Conservation (phyloP, 2,329 filamentous ascomycete species). For the Simplicillium sp. region DNA sequence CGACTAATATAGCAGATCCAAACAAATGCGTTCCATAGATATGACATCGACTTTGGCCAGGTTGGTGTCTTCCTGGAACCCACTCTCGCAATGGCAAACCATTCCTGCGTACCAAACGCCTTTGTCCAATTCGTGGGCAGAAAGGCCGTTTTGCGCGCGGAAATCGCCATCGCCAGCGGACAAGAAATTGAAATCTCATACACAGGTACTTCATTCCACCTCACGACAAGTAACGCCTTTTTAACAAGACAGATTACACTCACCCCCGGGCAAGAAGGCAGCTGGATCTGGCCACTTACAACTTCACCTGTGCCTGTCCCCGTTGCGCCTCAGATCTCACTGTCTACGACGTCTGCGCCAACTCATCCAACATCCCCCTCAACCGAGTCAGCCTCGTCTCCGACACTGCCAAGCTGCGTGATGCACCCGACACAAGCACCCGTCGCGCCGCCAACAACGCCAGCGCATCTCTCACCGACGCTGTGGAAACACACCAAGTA, state of each 20-base stretch:
- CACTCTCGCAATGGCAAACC: constrained; percentile 49
- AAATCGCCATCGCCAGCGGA: constrained; percentile 35
- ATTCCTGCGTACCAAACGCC: constrained; percentile 53
- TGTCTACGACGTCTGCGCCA: constrained; percentile 40
- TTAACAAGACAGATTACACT: constrained; percentile 31
- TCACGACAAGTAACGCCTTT: background rate
- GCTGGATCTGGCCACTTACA: constrained; percentile 35
- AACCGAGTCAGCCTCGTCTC: constrained; percentile 29
- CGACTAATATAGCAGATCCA: constrained; percentile 36
- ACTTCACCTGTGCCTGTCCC: constrained; percentile 41
- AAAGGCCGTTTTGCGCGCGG: constrained; percentile 39
- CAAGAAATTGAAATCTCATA: constrained; percentile 55
- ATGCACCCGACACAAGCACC: constrained; percentile 16
- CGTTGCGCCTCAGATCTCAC: constrained; percentile 42
- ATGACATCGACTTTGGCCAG: constrained; percentile 40
- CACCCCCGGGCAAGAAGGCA: constrained; percentile 32
- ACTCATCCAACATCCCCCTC: constrained; percentile 28
- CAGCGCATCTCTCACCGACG: constrained; percentile 17
- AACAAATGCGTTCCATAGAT: constrained; percentile 52
- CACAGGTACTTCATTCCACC: constrained; percentile 34
- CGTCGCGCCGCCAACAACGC: constrained; percentile 6
- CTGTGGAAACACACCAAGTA: constrained; percentile 13
- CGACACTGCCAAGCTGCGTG: constrained; percentile 20
- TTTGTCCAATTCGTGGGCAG: constrained; percentile 45
- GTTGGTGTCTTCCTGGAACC: constrained; percentile 48